phyloP scores from a whole-genome alignment of 805 yeast genomes.

The Kodamaea kaohsiungensis region DNA sequence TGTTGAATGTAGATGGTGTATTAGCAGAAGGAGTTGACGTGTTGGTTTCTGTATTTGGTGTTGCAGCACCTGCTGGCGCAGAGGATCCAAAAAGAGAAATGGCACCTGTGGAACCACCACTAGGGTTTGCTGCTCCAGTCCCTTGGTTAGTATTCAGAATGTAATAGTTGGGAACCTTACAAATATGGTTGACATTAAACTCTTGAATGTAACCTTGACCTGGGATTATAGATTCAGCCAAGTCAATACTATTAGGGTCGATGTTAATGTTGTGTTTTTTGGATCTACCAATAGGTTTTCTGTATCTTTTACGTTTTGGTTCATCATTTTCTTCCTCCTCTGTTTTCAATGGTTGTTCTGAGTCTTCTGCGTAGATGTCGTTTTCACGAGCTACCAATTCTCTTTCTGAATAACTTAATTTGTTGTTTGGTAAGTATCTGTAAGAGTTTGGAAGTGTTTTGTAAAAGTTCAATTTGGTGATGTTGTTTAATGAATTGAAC shows the following conservation, averaged over 20 bases:
- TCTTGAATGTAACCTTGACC: slow-evolving; percentile 47
- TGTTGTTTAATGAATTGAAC: slow-evolving; percentile 34
- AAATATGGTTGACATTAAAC: slow-evolving; percentile 39
- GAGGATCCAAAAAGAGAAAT: slow-evolving; percentile 6
- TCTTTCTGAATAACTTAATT: slow-evolving; percentile 35
- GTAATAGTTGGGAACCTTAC: slow-evolving; percentile 46
- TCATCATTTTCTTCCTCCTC: slow-evolving; percentile 32
- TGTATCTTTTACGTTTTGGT: slow-evolving; percentile 14
- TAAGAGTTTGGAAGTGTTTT: slow-evolving; percentile 25
- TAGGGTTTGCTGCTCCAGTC: slow-evolving; percentile 5
- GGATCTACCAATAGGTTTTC: slow-evolving; percentile 31
- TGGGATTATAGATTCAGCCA: slow-evolving; percentile 40
- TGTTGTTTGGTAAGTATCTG: slow-evolving; percentile 26
- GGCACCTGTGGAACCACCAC: background rate
- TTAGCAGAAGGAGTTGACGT: background rate
- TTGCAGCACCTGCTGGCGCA: background rate
- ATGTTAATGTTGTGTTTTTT: slow-evolving; percentile 32
- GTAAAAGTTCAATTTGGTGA: slow-evolving; percentile 39
- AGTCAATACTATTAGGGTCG: slow-evolving; percentile 43
- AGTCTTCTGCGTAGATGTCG: slow-evolving; percentile 31
- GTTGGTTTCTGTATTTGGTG: background rate
- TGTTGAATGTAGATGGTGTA: background rate
- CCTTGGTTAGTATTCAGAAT: slow-evolving; percentile 30
- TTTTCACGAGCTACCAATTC: slow-evolving; percentile 32
- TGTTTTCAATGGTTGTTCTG: slow-evolving; percentile 28